Evolutionary conservation across 78 protist genomes (phyloP).

Genomic region (Trichosphaerium sp.): DNA sequence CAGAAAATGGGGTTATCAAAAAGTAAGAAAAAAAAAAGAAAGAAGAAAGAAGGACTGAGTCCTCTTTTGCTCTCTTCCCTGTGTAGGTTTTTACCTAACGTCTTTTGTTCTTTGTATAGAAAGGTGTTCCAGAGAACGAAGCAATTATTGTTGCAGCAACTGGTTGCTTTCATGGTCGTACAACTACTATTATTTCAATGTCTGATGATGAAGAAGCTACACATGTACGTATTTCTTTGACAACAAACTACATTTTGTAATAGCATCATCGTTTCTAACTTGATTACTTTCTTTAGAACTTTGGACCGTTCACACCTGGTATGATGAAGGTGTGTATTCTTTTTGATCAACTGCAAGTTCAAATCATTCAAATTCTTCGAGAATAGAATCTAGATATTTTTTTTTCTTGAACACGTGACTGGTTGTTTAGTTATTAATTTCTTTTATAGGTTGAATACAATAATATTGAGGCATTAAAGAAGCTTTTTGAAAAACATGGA

Average conservation of each 20-base stretch:
- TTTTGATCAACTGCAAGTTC: neutral
- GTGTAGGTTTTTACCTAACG: neutral
- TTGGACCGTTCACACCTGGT: constrained; percentile 69
- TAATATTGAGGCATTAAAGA: constrained; percentile 62
- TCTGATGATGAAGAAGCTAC: constrained; percentile 83
- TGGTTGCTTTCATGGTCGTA: constrained; percentile 93
- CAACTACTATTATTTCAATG: constrained; percentile 72
- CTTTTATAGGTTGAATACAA: constrained; percentile 53
- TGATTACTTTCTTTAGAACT: constrained; percentile 31
- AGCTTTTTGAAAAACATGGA: constrained; percentile 36
- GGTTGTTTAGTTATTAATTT: too few relatives aligned
- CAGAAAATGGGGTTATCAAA: constrained; percentile 83
- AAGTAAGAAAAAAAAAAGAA: neutral
- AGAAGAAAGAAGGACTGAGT: neutral
- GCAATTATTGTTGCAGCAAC: constrained; percentile 65
- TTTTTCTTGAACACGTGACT: neutral
- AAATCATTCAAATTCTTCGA: neutral
- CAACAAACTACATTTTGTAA: too few relatives aligned
- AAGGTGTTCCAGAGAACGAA: constrained; percentile 65
- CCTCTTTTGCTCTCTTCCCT: neutral
- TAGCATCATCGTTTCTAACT: too few relatives aligned
- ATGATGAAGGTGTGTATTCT: too few relatives aligned
- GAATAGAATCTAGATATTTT: neutral
- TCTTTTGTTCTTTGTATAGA: constrained; percentile 12
- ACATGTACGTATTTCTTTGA: too few relatives aligned